Conservation (phyloP, 345 rosid species). For the Eucalyptus sp. region DNA sequence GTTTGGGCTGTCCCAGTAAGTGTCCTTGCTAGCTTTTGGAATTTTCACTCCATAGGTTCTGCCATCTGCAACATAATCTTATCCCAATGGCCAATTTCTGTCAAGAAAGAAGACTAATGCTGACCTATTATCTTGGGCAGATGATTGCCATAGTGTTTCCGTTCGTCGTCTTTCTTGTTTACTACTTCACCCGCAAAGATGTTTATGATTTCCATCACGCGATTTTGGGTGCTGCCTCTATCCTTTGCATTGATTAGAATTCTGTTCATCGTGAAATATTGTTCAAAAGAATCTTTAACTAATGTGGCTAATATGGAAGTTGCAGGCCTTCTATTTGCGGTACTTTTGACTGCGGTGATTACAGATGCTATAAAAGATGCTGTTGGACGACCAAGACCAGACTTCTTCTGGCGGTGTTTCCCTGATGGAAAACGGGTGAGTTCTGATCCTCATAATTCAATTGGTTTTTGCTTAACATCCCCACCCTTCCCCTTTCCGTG, state of each 20-base stretch:
- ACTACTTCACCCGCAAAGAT: conserved; percentile 31
- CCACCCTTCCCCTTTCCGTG: not conserved
- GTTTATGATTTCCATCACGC: conserved; percentile 59
- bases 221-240: conserved; percentile 18
- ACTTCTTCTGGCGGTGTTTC: conserved; percentile 58
- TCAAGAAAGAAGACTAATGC: not conserved
- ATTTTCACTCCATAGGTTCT: not conserved
- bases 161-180: conserved; percentile 13
- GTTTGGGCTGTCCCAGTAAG: conserved; percentile 54
- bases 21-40: not conserved
- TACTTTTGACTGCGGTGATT: conserved; percentile 42
- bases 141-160: conserved; percentile 30
- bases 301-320: not conserved
- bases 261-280: not conserved
- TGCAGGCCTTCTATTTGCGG: conserved; percentile 36
- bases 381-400: conserved; percentile 57
- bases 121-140: conserved; percentile 2
- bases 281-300: not conserved
- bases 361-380: conserved; percentile 57
- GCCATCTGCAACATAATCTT: not conserved
- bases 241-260: not conserved
- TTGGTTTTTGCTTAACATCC: not conserved
- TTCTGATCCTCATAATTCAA: not conserved
- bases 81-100: not conserved
- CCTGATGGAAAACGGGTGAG: conserved; percentile 43